A percentile compares a stretch with the other conserved stretches of the same genome.
Conservation (phyloP, 2,329 filamentous ascomycete species). For the Aureobasidium sp. region DNA sequence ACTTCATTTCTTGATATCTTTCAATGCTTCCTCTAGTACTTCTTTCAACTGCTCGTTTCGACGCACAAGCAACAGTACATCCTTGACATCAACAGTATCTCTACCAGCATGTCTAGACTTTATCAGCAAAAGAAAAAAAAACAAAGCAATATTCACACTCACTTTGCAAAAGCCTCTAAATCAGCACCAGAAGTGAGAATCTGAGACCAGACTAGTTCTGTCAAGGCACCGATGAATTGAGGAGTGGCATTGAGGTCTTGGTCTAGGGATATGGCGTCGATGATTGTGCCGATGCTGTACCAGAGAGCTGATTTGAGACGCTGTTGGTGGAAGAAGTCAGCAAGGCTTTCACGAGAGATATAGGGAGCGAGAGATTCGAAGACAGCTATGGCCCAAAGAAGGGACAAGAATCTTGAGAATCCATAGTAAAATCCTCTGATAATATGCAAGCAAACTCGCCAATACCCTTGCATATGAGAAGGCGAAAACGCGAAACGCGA, state of each 20-base stretch:
- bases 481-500: too few relatives aligned
- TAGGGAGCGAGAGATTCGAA: too few relatives aligned
- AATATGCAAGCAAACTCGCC: too few relatives aligned
- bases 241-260: conserved; percentile 73
- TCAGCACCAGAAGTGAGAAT: conserved; percentile 48
- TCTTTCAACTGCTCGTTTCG: conserved; percentile 78
- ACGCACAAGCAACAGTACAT: conserved; percentile 79
- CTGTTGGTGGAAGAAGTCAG: conserved; percentile 36
- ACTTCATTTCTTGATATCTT: neutral
- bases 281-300: conserved; percentile 77
- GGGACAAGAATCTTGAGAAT: too few relatives aligned
- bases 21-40: conserved; percentile 54
- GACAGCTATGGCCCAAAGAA: too few relatives aligned
- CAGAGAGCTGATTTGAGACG: conserved; percentile 78
- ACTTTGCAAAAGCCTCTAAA: conserved; percentile 57
- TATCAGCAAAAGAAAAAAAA: neutral
- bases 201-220: conserved; percentile 81
- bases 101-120: conserved; percentile 65
- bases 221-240: conserved; percentile 51
- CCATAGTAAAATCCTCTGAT: too few relatives aligned
- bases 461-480: too few relatives aligned
- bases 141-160: neutral
- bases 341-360: too few relatives aligned
- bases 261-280: conserved; percentile 72
- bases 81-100: conserved; percentile 71